Base-by-base conservation (phyloP, 179 eudicot species). In the Beta macrorhiza region DNA sequence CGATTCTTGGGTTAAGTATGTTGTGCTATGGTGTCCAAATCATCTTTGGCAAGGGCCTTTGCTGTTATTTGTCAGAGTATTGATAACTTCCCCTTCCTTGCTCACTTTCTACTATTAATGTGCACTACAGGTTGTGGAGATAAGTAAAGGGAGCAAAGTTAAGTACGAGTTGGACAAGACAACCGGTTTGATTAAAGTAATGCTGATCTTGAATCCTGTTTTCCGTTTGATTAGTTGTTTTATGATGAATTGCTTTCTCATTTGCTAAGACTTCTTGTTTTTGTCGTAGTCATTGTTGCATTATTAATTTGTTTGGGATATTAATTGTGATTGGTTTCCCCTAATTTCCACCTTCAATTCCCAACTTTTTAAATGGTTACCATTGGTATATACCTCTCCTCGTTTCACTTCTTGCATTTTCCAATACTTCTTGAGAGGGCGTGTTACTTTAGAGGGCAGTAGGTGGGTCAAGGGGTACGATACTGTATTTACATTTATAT, bases 101-200 rank as follows among this genome's bases (percentile, higher is more conserved):
- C 65, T 81, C 59, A 84, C 25, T 58, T 16, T 73, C 71, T 71
- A 49, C 62, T 67, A 3, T 61, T 78, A 62, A 65, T 73, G 75
- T 69, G 58, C 67, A 13, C 83, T 55, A 82, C 92, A 94, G 98
- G 98, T 94, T 72, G 88, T 93, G 84, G 98, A 92, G 90, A 94
- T 94, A 81, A 87, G 95, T 74, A 92, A 94, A 90, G 98, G 98
- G 63, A 89, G 98, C 92, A 94, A 94, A 89, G 98, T 94, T 12
- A 94, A 94, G 88, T 94, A 94, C 67, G 98, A 94, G 86, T 93
- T 94, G 81, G 98, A 94, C 89, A 94, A 94, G 90, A 78, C 86
- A 72, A 92, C 90, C 83, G 98, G 98, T 72, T 86, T 94, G 64
- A 90, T 94, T 82, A 94, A 94, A 83, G 98, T 92, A 85, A 82